These are phyloP conservation scores for Protomyces inundatus DNA, from an alignment of 1,139 yeast species.

Conservation along the genomic window DNA sequence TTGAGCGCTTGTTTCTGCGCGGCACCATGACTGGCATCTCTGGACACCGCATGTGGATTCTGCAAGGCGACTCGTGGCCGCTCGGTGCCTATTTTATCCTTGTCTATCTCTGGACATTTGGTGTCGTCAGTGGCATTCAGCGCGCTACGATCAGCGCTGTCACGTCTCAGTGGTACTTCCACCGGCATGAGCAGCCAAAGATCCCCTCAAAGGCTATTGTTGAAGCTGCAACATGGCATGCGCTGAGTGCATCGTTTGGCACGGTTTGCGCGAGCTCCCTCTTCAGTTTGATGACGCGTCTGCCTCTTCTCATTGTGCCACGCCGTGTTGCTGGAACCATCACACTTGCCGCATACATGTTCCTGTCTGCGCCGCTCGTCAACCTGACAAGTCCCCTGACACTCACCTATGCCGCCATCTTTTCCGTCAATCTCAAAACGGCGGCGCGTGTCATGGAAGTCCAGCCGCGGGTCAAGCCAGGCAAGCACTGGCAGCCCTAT, in stretches of 20 bases:
- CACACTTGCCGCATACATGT: conserved; percentile 36
- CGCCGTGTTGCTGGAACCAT: conserved; percentile 34
- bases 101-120: conserved; percentile 46
- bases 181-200: conserved; percentile 36
- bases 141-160: conserved; percentile 30
- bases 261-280: conserved; percentile 41
- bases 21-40: conserved; percentile 37
- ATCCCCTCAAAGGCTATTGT: conserved; percentile 34
- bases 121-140: conserved; percentile 42
- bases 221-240: conserved; percentile 35
- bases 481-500: conserved; percentile 35
- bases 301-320: conserved; percentile 42
- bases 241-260: conserved; percentile 39
- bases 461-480: conserved; percentile 28
- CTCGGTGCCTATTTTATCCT: conserved; percentile 41
- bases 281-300: conserved; percentile 37
- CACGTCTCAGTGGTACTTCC: conserved; percentile 41
- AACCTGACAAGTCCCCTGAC: conserved; percentile 41
- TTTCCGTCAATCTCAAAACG: conserved; percentile 36
- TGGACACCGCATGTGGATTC: conserved; percentile 35
- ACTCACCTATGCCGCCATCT: conserved; percentile 41
- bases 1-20: conserved; percentile 40
- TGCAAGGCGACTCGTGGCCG: conserved; percentile 38
- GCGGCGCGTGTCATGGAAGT: conserved; percentile 37
- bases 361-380: conserved; percentile 36